These are phyloP conservation scores for Ogataea naganishii DNA, from an alignment of 805 yeast species.

Conservation along the genomic window DNA sequence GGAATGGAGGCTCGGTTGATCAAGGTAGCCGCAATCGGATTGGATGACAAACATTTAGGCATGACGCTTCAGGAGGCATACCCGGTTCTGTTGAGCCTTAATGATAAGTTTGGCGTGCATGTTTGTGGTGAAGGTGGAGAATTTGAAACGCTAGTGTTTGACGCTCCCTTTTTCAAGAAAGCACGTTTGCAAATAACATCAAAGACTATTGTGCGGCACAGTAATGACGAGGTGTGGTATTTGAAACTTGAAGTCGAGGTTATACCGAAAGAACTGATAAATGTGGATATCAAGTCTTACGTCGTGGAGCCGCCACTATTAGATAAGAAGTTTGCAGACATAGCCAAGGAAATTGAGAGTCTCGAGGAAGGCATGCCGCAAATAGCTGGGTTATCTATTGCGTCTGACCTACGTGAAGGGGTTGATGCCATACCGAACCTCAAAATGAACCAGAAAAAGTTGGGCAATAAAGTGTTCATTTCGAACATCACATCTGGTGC, in stretches of 20 bases:
- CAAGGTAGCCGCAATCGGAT: conserved; percentile 91
- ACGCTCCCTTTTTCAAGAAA: conserved; percentile 72
- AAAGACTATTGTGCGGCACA: conserved; percentile 32
- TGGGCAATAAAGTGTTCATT: conserved; percentile 28
- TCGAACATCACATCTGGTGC: conserved; percentile 32
- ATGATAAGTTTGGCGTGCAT: conserved; percentile 69
- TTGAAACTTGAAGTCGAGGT: conserved; percentile 46
- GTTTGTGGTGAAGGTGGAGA: conserved; percentile 99
- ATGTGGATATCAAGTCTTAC: conserved; percentile 8
- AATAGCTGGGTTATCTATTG: neutral
- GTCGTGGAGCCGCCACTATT: conserved; percentile 30
- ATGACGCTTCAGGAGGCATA: conserved; percentile 52
- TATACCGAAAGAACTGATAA: conserved; percentile 19
- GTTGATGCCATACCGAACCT: neutral
- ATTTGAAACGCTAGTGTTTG: conserved; percentile 86
- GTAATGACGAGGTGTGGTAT: conserved; percentile 66
- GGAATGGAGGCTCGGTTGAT: conserved; percentile 72
- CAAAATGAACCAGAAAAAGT: conserved; percentile 8
- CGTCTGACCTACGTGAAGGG: no score
- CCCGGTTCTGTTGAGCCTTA: conserved; percentile 49
- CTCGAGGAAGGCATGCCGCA: neutral
- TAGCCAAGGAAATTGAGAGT: conserved; percentile 1
- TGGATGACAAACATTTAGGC: conserved; percentile 60
- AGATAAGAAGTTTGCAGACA: conserved; percentile 27
- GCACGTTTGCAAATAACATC: conserved; percentile 37